Base-by-base conservation (phyloP, 2,329 filamentous ascomycete species). In the Amylocarpus encephaloides region DNA sequence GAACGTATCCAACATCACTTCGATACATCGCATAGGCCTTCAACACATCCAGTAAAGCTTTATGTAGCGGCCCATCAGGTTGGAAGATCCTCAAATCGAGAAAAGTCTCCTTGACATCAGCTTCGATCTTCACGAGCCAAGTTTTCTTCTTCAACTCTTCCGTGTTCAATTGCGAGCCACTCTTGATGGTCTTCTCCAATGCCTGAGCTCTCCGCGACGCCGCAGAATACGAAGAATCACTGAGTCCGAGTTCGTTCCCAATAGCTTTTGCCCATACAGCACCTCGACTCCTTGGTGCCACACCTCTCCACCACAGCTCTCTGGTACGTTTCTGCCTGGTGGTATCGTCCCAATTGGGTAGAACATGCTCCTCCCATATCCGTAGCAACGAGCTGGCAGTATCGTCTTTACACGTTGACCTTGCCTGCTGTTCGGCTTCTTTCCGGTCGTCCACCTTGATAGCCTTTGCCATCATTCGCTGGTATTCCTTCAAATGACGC, bases 401-500 rank as follows among this genome's bases (percentile, higher is more conserved):
- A 46, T 72, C 75, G 57, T 83, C 81, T 50, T 75, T 74, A 51
- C 55, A 74, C 38, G 73, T 75, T 15, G 74, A 74, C 62, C 74
- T 77, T 57, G 68, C 76, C 63, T 68, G 70, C 48, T 73, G 73
- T 13, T 73, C 70, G 0, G 73, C 74, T 58, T 83, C 79, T 56
- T 71, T 79, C 61, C 77, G 77, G 51, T 78, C 76, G 30, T 84
- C 81, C 0, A 79, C 76, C 61, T 80, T 79, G 46, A 73, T 67
- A 58, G 80, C 82, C 40, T 72, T 73, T 0, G 74, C 76, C 84
- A 92, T 88, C 85, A 93, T 91, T 66, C 78, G 82, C 68, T 91
- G 84, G 64, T 91, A 93, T 65, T 93, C 83, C 62, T 80, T 90
- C 58, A 98, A 66, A 68, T 98, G 93, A 59, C 84, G 85, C 66